phyloP scores from a whole-genome alignment of 352 stramenopile species.

The Phytophthora sp. region DNA sequence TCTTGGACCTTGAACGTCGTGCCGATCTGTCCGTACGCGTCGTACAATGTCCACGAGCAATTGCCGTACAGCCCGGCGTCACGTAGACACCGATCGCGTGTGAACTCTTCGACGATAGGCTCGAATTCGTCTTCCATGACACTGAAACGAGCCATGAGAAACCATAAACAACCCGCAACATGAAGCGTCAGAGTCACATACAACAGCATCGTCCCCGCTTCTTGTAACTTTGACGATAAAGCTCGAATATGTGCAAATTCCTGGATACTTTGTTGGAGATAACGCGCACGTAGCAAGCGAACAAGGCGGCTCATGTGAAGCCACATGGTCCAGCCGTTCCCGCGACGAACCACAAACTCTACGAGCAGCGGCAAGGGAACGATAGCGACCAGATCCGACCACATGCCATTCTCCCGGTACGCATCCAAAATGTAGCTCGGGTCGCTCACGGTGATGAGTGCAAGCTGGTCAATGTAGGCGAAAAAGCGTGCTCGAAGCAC shows the following conservation, averaged over 20 bases:
- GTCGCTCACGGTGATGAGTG: slow-evolving; percentile 69
- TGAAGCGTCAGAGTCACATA: slow-evolving; percentile 71
- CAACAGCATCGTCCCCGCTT: slow-evolving; percentile 62
- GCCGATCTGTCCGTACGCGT: slow-evolving; percentile 70
- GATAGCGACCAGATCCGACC: slow-evolving; percentile 61
- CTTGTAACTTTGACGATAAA: slow-evolving; percentile 69
- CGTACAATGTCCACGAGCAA: slow-evolving; percentile 78
- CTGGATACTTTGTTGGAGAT: slow-evolving; percentile 57
- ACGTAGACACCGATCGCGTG: slow-evolving; percentile 51
- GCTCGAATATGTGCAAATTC: slow-evolving; percentile 59
- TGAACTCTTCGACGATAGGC: slow-evolving; percentile 34
- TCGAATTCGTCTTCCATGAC: slow-evolving; percentile 42
- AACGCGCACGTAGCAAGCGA: slow-evolving; percentile 55
- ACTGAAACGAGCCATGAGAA: slow-evolving; percentile 72
- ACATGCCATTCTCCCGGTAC: slow-evolving; percentile 62
- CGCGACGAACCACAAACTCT: slow-evolving; percentile 45
- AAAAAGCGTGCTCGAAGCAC: slow-evolving; percentile 59
- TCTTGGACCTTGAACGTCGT: slow-evolving; percentile 47
- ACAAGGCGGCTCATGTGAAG: slow-evolving; percentile 55
- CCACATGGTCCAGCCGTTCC: slow-evolving; percentile 41
- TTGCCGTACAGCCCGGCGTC: slow-evolving; percentile 57
- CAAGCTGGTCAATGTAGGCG: slow-evolving; percentile 69
- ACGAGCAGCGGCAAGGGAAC: slow-evolving; percentile 60
- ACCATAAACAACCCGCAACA: slow-evolving; percentile 73
- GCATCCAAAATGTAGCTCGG: slow-evolving; percentile 68